Evolutionary conservation across 1,139 yeast genomes (phyloP).

Genomic region (Pichia sp.): DNA sequence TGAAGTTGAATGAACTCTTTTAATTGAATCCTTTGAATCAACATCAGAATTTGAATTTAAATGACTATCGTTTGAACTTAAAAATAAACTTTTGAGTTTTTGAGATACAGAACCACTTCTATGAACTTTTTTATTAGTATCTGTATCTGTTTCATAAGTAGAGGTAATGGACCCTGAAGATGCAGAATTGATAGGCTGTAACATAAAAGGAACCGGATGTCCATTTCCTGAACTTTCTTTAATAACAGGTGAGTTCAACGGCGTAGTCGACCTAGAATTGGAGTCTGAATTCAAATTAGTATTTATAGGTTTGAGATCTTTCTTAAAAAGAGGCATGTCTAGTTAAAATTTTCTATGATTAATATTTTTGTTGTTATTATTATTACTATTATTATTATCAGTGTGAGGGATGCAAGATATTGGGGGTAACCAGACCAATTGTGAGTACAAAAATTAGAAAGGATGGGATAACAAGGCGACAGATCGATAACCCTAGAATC

Average conservation of each 20-base stretch:
- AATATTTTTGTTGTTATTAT: too few relatives aligned
- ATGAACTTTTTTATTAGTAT: slow-evolving; percentile 9
- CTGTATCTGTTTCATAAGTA: slow-evolving; percentile 9
- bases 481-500: too few relatives aligned
- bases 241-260: slow-evolving; percentile 16
- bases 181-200: slow-evolving; percentile 3
- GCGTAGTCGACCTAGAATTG: slow-evolving; percentile 15
- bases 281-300: slow-evolving; percentile 11
- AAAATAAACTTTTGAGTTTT: slow-evolving; percentile 26
- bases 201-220: slow-evolving; percentile 14
- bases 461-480: too few relatives aligned
- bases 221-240: slow-evolving; percentile 21
- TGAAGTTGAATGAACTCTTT: slow-evolving; percentile 12
- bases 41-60: neutral
- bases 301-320: slow-evolving; percentile 14
- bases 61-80: slow-evolving; percentile 12
- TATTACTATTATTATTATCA: too few relatives aligned
- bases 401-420: too few relatives aligned
- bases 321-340: slow-evolving; percentile 21
- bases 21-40: slow-evolving; percentile 2
- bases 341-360: neutral
- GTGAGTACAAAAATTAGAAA: too few relatives aligned
- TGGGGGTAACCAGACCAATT: too few relatives aligned
- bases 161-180: slow-evolving; percentile 12
- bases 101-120: slow-evolving; percentile 28